Conservation (phyloP, 352 stramenopile genomes). For the Globisporangium polare region DNA sequence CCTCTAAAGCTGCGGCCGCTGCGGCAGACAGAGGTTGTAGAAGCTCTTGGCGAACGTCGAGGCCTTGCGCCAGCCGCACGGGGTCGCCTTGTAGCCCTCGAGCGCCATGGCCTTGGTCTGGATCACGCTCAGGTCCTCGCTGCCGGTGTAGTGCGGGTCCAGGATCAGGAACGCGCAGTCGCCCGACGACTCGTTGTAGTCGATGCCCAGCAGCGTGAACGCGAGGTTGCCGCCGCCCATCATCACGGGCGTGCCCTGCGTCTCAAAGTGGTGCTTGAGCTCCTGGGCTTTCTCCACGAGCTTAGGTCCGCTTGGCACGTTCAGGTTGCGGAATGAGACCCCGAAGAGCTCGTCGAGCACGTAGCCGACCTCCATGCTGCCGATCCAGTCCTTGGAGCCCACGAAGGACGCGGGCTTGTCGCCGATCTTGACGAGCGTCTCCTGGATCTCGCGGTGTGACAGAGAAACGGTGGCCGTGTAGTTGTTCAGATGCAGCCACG, state of each 20-base stretch:
- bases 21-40: slow-evolving; percentile 77
- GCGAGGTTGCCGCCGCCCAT: slow-evolving; percentile 79
- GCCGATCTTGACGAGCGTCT: slow-evolving; percentile 70
- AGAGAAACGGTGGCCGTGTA: slow-evolving; percentile 43
- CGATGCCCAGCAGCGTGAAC: slow-evolving; percentile 79
- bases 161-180: slow-evolving; percentile 78
- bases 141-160: slow-evolving; percentile 77
- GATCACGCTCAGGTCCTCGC: slow-evolving; percentile 64
- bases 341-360: slow-evolving; percentile 74
- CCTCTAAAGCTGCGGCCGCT: slow-evolving; percentile 16
- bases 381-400: slow-evolving; percentile 77
- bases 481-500: slow-evolving; percentile 71
- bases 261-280: slow-evolving; percentile 72
- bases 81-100: slow-evolving; percentile 74
- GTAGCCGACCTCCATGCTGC: slow-evolving; percentile 80
- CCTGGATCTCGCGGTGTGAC: slow-evolving; percentile 72
- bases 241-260: slow-evolving; percentile 82
- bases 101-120: slow-evolving; percentile 68
- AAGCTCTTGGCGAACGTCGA: slow-evolving; percentile 60
- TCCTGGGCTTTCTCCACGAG: slow-evolving; percentile 61
- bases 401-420: slow-evolving; percentile 75
- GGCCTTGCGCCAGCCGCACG: slow-evolving; percentile 64
- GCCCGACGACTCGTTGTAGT: slow-evolving; percentile 53
- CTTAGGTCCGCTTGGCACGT: slow-evolving; percentile 47
- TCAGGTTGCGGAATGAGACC: slow-evolving; percentile 70